Evolutionary conservation across 2,329 filamentous ascomycete genomes (phyloP).

Genomic region (Beauveria sp.): DNA sequence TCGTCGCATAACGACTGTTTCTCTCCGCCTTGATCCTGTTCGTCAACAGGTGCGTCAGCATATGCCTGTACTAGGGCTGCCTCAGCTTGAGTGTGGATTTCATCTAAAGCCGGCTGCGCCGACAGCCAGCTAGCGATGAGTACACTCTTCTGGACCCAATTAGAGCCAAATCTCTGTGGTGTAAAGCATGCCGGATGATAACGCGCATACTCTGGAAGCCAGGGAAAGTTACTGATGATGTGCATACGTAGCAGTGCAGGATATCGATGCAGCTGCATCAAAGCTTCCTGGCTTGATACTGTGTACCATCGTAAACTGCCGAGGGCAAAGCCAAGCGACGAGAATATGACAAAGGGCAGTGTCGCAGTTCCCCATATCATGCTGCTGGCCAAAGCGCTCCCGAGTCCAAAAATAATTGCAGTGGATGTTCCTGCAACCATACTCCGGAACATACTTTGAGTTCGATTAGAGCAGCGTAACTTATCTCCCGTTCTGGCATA

Average conservation of each 20-base stretch:
- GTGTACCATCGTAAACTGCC: conserved; percentile 17
- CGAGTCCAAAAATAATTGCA: conserved; percentile 14
- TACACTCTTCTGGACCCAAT: conserved; percentile 16
- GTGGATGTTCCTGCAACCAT: conserved; percentile 17
- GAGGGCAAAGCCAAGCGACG: conserved; percentile 16
- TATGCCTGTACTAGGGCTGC: conserved; percentile 12
- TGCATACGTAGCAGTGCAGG: conserved; percentile 17
- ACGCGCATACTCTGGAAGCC: conserved; percentile 13
- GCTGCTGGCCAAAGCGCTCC: conserved; percentile 14
- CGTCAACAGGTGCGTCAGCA: background rate
- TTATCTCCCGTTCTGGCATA: background rate
- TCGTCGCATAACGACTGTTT: too few species aligned
- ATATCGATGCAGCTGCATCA: conserved; percentile 17
- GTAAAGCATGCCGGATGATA: conserved; percentile 12
- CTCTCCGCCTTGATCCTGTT: too few species aligned
- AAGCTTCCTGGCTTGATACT: conserved; percentile 13
- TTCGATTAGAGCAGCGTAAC: background rate
- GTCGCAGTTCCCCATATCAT: conserved; percentile 18
- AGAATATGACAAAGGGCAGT: conserved; percentile 17
- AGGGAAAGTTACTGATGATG: conserved; percentile 18
- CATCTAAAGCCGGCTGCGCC: conserved; percentile 16
- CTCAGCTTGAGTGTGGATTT: conserved; percentile 15
- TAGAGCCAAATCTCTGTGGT: conserved; percentile 11
- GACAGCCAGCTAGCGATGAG: conserved; percentile 18
- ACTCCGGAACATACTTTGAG: conserved; percentile 18